Conservation (phyloP, 2,329 filamentous ascomycete genomes). For the Cercospora canescens region DNA sequence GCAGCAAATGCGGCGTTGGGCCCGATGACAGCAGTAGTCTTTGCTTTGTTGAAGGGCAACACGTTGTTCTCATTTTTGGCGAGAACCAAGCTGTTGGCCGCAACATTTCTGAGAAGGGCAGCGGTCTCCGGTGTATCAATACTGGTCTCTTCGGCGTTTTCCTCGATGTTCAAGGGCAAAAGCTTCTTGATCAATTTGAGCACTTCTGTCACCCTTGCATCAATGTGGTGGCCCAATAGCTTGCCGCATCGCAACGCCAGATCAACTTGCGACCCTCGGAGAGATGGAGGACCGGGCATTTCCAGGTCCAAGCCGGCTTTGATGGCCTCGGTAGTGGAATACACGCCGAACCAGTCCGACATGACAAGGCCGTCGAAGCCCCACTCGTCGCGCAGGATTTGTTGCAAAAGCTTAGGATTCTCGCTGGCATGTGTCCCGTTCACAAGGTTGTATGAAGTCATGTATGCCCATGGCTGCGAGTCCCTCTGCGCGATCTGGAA, state of each 20-base stretch:
- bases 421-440: conserved; percentile 70
- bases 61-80: conserved; percentile 68
- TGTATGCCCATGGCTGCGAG: conserved; percentile 67
- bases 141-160: conserved; percentile 32
- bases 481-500: conserved; percentile 74
- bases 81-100: conserved; percentile 33
- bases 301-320: conserved; percentile 78
- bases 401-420: conserved; percentile 64
- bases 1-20: conserved; percentile 72
- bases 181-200: conserved; percentile 56
- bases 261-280: conserved; percentile 35
- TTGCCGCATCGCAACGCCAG: conserved; percentile 32
- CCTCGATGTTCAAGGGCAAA: conserved; percentile 29
- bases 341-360: conserved; percentile 79
- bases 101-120: conserved; percentile 30
- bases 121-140: conserved; percentile 36
- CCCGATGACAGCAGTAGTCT: conserved; percentile 71
- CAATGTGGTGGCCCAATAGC: conserved; percentile 43
- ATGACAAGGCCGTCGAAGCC: conserved; percentile 59
- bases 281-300: conserved; percentile 75
- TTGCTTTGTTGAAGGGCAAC: conserved; percentile 65
- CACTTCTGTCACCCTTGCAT: conserved; percentile 61
- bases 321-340: conserved; percentile 66
- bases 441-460: conserved; percentile 75
- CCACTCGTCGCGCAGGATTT: conserved; percentile 71